Percentiles rank a stretch among this genome's conserved stretches.
Conservation (phyloP, 306 rosid species). For the Glycine soja region DNA sequence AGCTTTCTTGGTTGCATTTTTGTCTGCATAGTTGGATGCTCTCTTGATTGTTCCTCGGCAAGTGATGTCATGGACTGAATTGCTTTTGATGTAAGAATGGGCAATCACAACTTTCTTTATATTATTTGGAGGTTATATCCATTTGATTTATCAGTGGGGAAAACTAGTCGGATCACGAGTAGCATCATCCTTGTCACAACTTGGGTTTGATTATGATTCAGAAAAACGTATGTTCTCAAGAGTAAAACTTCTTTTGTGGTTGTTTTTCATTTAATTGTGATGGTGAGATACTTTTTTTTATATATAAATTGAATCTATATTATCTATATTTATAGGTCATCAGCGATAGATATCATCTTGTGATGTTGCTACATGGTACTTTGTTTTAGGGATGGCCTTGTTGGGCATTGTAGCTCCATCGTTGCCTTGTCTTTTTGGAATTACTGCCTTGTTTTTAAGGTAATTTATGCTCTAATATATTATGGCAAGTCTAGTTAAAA, state of each 20-base stretch:
- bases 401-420: constrained; percentile 90
- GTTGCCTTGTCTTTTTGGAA: constrained; percentile 83
- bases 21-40: no score
- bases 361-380: constrained; percentile 68
- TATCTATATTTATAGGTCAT: constrained; percentile 68
- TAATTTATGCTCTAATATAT: constrained; percentile 39
- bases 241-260: constrained; percentile 30
- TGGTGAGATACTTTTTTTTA: background rate
- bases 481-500: background rate
- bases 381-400: constrained; percentile 84
- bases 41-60: constrained; percentile 84
- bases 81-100: constrained; percentile 98
- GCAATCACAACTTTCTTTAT: constrained; percentile 78
- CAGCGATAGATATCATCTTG: constrained; percentile 71
- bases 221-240: constrained; percentile 70
- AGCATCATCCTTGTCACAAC: constrained; percentile 56
- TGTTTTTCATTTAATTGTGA: constrained; percentile 23
- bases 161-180: constrained; percentile 61
- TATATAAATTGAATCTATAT: background rate
- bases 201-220: constrained; percentile 73
- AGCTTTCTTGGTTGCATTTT: no score
- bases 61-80: constrained; percentile 98
- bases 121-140: constrained; percentile 84
- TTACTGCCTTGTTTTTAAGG: constrained; percentile 93
- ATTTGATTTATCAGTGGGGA: constrained; percentile 79